These are phyloP conservation scores for Aspergillus alliaceus DNA, from an alignment of 2,329 filamentous ascomycete genomes.

Conservation along the genomic window DNA sequence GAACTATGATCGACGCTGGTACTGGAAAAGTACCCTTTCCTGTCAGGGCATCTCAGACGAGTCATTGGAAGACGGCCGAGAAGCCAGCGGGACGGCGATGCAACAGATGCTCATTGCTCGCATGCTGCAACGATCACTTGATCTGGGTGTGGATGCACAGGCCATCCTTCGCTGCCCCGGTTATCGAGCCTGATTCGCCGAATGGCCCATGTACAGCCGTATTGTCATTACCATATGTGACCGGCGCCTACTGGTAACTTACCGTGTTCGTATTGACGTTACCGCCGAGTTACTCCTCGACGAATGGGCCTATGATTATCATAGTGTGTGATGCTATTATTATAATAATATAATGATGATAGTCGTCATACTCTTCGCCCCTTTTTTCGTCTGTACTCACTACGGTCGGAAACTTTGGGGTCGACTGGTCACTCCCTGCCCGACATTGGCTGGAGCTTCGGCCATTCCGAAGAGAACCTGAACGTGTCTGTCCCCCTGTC, in stretches of 20 bases:
- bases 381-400: background rate
- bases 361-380: background rate
- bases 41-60: constrained; percentile 13
- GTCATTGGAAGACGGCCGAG: constrained; percentile 20
- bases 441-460: constrained; percentile 5
- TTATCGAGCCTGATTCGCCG: background rate
- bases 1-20: constrained; percentile 33
- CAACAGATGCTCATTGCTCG: constrained; percentile 44
- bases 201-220: constrained; percentile 13
- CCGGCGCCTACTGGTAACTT: constrained; percentile 29
- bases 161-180: constrained; percentile 14
- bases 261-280: constrained; percentile 29
- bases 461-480: constrained; percentile 11
- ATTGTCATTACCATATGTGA: constrained; percentile 19
- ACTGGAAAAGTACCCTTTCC: constrained; percentile 23
- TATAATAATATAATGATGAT: background rate
- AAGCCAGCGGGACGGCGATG: constrained; percentile 21
- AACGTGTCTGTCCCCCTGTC: constrained; percentile 10
- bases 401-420: background rate
- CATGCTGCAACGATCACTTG: constrained; percentile 63
- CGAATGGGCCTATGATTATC: constrained; percentile 4
- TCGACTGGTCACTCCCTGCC: constrained; percentile 7
- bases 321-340: background rate
- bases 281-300: constrained; percentile 18
- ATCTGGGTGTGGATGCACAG: constrained; percentile 44